These are phyloP conservation scores for Wickerhamiella vanderwaltii DNA, from an alignment of 805 yeast genomes.

Conservation along the genomic window DNA sequence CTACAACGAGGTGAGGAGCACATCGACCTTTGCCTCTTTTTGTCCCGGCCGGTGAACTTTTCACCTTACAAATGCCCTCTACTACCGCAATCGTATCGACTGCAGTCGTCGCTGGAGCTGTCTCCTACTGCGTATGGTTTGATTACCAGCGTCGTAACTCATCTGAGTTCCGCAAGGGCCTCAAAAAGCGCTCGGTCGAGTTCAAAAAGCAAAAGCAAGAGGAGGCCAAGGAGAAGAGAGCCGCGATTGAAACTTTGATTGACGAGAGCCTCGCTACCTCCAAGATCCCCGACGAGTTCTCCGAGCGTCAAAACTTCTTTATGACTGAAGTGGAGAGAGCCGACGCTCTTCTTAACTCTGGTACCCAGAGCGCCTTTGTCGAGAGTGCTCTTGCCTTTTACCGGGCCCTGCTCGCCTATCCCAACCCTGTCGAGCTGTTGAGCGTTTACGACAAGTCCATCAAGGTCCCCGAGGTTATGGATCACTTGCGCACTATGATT, in stretches of 20 bases:
- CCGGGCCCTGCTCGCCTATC: slow-evolving; percentile 86
- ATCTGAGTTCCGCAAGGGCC: slow-evolving; percentile 64
- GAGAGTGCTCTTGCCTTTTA: slow-evolving; percentile 86
- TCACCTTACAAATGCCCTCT: slow-evolving; percentile 27
- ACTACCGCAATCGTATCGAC: slow-evolving; percentile 25
- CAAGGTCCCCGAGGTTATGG: slow-evolving; percentile 63
- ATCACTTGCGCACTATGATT: slow-evolving; percentile 74
- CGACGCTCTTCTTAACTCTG: slow-evolving; percentile 65
- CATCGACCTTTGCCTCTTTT: too few relatives aligned
- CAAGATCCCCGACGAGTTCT: slow-evolving; percentile 63
- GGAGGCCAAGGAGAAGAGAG: slow-evolving; percentile 42
- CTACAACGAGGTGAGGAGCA: too few relatives aligned
- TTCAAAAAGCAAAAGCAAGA: slow-evolving; percentile 47
- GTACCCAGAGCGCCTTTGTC: slow-evolving; percentile 39
- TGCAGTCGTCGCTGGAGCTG: slow-evolving; percentile 25
- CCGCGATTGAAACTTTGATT: slow-evolving; percentile 49
- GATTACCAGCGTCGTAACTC: slow-evolving; percentile 84
- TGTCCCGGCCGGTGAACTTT: too few relatives aligned
- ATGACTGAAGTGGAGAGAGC: slow-evolving; percentile 74
- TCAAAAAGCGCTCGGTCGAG: slow-evolving; percentile 51
- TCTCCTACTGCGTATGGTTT: slow-evolving; percentile 66
- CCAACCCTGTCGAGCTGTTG: slow-evolving; percentile 85
- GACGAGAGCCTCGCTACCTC: slow-evolving; percentile 50
- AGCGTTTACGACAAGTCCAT: slow-evolving; percentile 82
- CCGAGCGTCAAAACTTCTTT: slow-evolving; percentile 65